These are phyloP conservation scores for Backusella australiensis DNA, from an alignment of 192 early-diverging fungal species.

Conservation along the genomic window DNA sequence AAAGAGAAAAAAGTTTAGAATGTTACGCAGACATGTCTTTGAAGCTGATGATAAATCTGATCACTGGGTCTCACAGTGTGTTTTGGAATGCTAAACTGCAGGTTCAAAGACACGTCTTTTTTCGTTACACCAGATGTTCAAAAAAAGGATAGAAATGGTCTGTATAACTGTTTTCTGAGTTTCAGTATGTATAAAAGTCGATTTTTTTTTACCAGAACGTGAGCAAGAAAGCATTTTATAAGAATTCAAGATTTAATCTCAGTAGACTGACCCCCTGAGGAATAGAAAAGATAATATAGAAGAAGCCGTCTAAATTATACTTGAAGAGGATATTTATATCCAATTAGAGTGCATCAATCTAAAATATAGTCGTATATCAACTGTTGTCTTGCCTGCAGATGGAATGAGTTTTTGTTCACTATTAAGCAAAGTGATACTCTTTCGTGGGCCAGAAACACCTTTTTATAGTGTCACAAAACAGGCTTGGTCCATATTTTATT, in stretches of 20 bases:
- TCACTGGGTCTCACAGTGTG: slow-evolving; percentile 3
- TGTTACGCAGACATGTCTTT: slow-evolving; percentile 6
- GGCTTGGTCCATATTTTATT: neutral
- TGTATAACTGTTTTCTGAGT: neutral
- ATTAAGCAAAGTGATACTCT: neutral
- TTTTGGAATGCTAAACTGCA: slow-evolving; percentile 3
- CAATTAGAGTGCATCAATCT: neutral
- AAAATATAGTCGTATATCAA: neutral
- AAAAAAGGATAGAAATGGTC: neutral
- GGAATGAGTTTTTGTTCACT: neutral
- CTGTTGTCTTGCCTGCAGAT: neutral
- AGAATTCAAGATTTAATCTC: neutral
- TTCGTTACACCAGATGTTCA: neutral
- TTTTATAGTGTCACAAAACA: neutral
- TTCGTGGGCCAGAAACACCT: neutral
- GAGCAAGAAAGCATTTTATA: neutral
- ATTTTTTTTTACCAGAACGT: neutral
- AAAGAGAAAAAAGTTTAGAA: neutral
- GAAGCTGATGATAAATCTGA: slow-evolving; percentile 5
- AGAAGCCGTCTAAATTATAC: neutral
- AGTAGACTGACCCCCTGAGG: neutral
- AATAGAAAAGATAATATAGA: neutral
- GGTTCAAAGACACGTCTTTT: neutral
- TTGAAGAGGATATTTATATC: neutral
- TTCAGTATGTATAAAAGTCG: neutral